Evolutionary conservation across 805 yeast species (phyloP), one percentile per base, ranked within the genome.

Genomic region (Schwanniomyces pseudopolymorphus): DNA sequence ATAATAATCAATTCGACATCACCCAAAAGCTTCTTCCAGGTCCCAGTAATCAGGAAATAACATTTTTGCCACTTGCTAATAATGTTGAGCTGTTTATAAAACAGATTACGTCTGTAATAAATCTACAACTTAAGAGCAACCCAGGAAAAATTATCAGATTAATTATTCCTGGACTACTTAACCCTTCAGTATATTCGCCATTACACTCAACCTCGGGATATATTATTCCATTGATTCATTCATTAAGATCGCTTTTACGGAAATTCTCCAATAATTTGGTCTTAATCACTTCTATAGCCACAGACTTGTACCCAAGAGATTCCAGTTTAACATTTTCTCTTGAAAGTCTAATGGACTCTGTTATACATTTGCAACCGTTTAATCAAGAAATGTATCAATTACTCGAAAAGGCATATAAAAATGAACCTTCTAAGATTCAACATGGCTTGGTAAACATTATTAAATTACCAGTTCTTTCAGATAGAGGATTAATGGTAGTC

Each of bases 381-480:
- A 83, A 83, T 51, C 89, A 88, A 48, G 87, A 80, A 42, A 78
- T 87, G 78, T 63, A 79, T 40, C 81, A 78, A 47, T 71, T 83
- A 45, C 71, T 87, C 54, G 94, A 87, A 55, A 76, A 74, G 46
- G 84, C 87, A 0, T 85, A 85, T 63, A 81, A 80, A 55, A 82
- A 77, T 55, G 85, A 84, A 56, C 92, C 94, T 5, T 70, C 81
- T 14, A 86, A 85, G 59, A 78, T 87, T 22, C 90, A 85, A 54
- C 97, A 91, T 58, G 99, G 98, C 0, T 76, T 90, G 44, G 78
- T 92, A 36, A 87, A 92, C 59, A 72, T 94, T 2, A 63, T 78
- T 46, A 87, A 88, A 56, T 58, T 91, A 7, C 94, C 96, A 0
- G 73, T 79, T 1, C 66, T 89, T 28, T 81, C 89, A 45, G 90